Base-by-base conservation (phyloP, 1,284 basidiomycete species). In the Apiotrichum laibachii region DNA sequence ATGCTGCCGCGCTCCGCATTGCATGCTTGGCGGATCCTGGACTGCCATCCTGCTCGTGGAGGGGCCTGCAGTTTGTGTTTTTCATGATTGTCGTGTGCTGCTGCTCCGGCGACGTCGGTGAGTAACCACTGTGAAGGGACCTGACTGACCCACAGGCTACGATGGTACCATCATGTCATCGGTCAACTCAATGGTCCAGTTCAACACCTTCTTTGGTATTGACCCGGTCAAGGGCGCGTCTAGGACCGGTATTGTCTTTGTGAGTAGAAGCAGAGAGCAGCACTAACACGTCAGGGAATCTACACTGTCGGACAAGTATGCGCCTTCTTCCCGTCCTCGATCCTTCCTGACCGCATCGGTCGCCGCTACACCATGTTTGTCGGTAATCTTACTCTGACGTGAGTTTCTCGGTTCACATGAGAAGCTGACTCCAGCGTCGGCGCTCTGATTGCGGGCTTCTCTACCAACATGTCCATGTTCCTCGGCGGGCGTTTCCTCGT, bases 331-430 rank as follows among this genome's bases (percentile, higher is more conserved):
- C 52, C 50, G 15, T 50, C 55, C 53, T 45, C 47, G 5, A 81
- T 79, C 66, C 67, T 84, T 15, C 82, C 82, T 11, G 84, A 85
- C 70, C 77, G 70, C 59, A 80, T 83, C 61, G 84, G 84, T 1
- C 80, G 84, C 52, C 79, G 83, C 26, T 80, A 80, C 65, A 78
- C 80, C 12, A 85, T 85, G 84, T 81, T 82, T 62, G 73, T 80
- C 50, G 83, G 80, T 13, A 84, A 84, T 62, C 52, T 74, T 8
- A 67, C 82, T 49, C 66, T 84, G 34, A 76, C 82, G 40, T 42
- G 40, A 18, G 40, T 4, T 18, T 1, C 16, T 42, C n/a, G n/a
- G n/a, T n/a, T n/a, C 15, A 15, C 8, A 18, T 8, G 40, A 3
- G 15, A 18, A 8, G 8, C 40, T 42, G 16, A 42, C 40, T 8